These are phyloP conservation scores for Osmozyma mogii DNA, from an alignment of 805 yeast genomes.

Conservation along the genomic window DNA sequence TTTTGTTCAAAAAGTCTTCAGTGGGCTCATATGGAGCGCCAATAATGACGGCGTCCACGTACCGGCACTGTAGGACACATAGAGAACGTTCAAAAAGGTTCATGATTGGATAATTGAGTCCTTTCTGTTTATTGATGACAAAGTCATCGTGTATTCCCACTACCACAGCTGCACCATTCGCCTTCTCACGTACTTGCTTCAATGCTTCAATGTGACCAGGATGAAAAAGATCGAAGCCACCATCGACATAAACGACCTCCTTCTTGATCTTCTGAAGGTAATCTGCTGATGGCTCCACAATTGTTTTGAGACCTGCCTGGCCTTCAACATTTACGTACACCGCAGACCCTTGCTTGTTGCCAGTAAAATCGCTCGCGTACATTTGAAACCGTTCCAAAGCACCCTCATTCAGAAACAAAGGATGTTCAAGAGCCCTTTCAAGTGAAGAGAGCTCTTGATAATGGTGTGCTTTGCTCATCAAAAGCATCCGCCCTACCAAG, in stretches of 20 bases:
- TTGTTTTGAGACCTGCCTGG: conserved; percentile 14
- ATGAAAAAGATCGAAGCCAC: conserved; percentile 87
- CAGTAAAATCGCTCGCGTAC: conserved; percentile 62
- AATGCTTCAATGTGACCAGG: conserved; percentile 86
- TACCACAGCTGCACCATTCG: conserved; percentile 41
- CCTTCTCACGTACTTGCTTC: conserved; percentile 35
- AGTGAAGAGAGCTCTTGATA: conserved; percentile 22
- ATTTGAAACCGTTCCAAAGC: conserved; percentile 32
- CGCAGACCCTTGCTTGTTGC: conserved; percentile 47
- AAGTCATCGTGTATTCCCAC: conserved; percentile 64
- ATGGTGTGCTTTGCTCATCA: conserved; percentile 54
- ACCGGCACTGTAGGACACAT: conserved; percentile 81
- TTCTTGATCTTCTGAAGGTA: conserved; percentile 9
- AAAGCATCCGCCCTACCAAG: conserved; percentile 80
- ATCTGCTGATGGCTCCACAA: conserved; percentile 28
- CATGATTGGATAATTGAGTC: conserved; percentile 76
- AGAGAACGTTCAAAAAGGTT: conserved; percentile 76
- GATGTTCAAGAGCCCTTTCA: conserved; percentile 15
- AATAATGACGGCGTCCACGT: conserved; percentile 71
- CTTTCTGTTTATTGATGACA: conserved; percentile 48
- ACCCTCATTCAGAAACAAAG: conserved; percentile 26
- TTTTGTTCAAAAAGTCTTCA: conserved; percentile 25
- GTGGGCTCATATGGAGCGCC: conserved; percentile 57
- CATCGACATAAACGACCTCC: conserved; percentile 55
- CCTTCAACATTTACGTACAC: conserved; percentile 39